Evolutionary conservation across 2,329 filamentous ascomycete species (phyloP).

Genomic region (Ophiostoma sp.): DNA sequence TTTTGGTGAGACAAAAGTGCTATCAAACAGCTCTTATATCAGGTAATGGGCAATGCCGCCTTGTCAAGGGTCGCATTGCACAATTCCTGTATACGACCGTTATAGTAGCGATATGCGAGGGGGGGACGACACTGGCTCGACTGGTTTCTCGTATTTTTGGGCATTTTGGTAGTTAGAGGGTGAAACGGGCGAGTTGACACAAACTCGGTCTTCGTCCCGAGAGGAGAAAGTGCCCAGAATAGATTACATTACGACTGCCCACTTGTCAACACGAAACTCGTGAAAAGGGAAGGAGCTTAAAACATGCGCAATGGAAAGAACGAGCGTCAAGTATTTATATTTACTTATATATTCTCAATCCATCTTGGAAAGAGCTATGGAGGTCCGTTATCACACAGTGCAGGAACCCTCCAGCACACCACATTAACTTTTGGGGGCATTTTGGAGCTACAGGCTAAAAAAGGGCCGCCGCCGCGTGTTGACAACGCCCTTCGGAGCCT

Average conservation of each 20-base stretch:
- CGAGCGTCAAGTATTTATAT: background rate
- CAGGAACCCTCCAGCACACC: background rate
- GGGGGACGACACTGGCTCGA: background rate
- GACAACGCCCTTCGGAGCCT: background rate
- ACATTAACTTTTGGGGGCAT: background rate
- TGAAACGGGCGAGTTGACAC: background rate
- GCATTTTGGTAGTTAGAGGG: background rate
- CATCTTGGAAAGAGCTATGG: background rate
- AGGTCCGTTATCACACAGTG: background rate
- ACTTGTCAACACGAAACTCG: background rate
- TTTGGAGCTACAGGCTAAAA: background rate
- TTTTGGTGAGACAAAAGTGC: background rate
- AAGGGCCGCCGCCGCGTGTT: background rate
- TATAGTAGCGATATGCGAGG: background rate
- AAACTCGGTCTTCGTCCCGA: background rate
- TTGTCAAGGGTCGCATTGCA: constrained; percentile 6
- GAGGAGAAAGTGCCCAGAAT: background rate
- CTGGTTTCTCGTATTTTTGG: constrained; percentile 10
- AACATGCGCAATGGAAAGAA: background rate
- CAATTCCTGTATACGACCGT: background rate
- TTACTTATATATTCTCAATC: background rate
- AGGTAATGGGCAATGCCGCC: background rate
- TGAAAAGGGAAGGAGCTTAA: background rate
- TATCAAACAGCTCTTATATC: background rate
- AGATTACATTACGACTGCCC: background rate